Evolutionary conservation across 2,329 filamentous ascomycete species (phyloP), one percentile per base, ranked within the genome.

Genomic region (Aspergillus nomiae): DNA sequence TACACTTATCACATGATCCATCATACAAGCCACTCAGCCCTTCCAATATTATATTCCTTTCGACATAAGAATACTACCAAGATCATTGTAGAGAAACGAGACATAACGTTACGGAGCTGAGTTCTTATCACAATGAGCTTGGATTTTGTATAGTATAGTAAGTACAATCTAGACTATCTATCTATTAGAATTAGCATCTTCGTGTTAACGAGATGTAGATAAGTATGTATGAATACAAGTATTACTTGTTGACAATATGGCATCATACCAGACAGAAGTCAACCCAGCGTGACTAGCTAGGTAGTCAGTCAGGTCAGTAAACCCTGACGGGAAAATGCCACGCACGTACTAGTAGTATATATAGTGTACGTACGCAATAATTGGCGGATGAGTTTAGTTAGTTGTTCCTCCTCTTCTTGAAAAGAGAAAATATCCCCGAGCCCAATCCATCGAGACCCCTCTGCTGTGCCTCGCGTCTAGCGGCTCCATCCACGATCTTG

Each of bases 391-490:
- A 51, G 46, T 10, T 10, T 24, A 24, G 21, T 50, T 54, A 32
- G 21, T 54, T 54, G 6, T 12, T 24, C 51, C 51, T 26, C 45
- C 26, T 58, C 60, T 58, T 62, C 24, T 32, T 57, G 11, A 67
- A 62, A 11, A 62, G 21, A 26, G 48, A 46, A 19, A 63, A 57
- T 7, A 65, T 16, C 12, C 62, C 45, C 10, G 64, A 48, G 11
- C 68, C 68, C 61, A 80, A 60, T 5, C 78, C 78, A 43, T 74
- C 67, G 53, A 80, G 67, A 3, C 78, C 78, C 26, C 76, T 70
- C 69, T 78, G 75, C 45, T 72, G 65, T 4, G 65, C 69, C 68
- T 78, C 78, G 46, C 76, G 71, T 19, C 69, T 74, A 11, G 73
- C 77, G 28, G 78, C 78, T 7, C 74, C 74, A 64, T 78, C 76